Conservation (phyloP, 306 rosid species). For the Castanea sativa region DNA sequence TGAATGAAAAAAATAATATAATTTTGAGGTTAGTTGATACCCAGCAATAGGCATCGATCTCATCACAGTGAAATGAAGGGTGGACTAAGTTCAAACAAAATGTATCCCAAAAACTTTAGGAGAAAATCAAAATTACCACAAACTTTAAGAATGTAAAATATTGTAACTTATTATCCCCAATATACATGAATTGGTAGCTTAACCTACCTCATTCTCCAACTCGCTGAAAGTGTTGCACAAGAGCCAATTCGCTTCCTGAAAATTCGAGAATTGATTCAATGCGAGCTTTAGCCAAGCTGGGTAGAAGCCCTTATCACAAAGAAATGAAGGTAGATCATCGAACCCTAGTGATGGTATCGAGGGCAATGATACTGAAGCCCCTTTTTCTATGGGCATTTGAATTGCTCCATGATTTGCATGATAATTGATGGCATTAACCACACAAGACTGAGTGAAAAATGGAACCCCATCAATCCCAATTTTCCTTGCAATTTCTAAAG, state of each 20-base stretch:
- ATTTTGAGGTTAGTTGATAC: too few relatives aligned
- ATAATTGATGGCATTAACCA: not conserved
- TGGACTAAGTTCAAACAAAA: too few relatives aligned
- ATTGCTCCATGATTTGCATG: constrained; percentile 3
- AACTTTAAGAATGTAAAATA: too few relatives aligned
- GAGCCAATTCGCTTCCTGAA: constrained; percentile 4
- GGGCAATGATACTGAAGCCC: not conserved
- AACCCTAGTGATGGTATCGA: constrained; percentile 5
- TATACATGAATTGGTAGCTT: not conserved
- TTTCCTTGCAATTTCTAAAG: constrained; percentile 20
- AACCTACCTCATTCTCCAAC: constrained; percentile 19
- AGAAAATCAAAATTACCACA: too few relatives aligned
- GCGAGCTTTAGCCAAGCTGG: not conserved
- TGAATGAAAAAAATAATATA: too few relatives aligned
- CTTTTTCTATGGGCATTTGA: not conserved
- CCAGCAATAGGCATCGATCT: too few relatives aligned
- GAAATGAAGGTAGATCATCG: constrained; percentile 3
- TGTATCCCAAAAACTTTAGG: too few relatives aligned
- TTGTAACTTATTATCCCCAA: too few relatives aligned
- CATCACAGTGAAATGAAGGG: too few relatives aligned
- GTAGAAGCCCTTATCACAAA: not conserved
- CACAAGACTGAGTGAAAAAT: constrained; percentile 22
- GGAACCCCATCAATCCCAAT: constrained; percentile 26
- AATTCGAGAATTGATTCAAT: constrained; percentile 2
- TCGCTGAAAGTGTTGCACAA: constrained; percentile 3